phyloP scores from a whole-genome alignment of 2,329 filamentous ascomycete genomes.

The Fusarium coffeatum region DNA sequence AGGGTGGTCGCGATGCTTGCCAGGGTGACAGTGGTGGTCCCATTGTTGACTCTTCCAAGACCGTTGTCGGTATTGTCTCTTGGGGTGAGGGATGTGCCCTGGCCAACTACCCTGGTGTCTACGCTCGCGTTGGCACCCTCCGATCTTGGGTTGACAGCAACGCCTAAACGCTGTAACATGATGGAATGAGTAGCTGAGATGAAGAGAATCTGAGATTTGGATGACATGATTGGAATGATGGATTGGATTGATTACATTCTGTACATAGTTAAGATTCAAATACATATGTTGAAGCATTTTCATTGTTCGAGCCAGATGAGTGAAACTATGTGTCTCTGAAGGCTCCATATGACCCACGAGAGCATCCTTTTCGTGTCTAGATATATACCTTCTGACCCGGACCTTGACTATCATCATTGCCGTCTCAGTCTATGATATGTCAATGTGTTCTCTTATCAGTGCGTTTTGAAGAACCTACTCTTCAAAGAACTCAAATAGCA shows the following conservation, averaged over 20 bases:
- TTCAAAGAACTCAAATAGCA: no score
- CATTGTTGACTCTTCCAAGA: constrained; percentile 42
- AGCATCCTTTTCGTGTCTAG: no score
- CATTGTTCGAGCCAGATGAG: no score
- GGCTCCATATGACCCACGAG: no score
- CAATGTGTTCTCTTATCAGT: no score
- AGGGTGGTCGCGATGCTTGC: constrained; percentile 50
- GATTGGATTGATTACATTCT: neutral
- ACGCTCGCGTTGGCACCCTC: constrained; percentile 44
- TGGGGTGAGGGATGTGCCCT: constrained; percentile 49
- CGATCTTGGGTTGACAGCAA: constrained; percentile 46
- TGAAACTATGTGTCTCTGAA: no score
- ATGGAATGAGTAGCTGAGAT: neutral
- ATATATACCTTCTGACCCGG: no score
- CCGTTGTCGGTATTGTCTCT: constrained; percentile 48
- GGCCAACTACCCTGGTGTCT: constrained; percentile 45
- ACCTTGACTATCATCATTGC: no score
- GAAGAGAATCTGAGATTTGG: neutral
- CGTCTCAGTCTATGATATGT: no score
- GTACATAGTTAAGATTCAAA: neutral
- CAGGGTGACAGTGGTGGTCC: constrained; percentile 50
- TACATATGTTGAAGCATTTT: neutral
- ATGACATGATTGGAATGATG: neutral
- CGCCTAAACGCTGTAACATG: neutral
- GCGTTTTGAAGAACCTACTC: no score